Evolutionary conservation across 805 yeast species (phyloP).

Genomic region (Teunomyces kruisii): DNA sequence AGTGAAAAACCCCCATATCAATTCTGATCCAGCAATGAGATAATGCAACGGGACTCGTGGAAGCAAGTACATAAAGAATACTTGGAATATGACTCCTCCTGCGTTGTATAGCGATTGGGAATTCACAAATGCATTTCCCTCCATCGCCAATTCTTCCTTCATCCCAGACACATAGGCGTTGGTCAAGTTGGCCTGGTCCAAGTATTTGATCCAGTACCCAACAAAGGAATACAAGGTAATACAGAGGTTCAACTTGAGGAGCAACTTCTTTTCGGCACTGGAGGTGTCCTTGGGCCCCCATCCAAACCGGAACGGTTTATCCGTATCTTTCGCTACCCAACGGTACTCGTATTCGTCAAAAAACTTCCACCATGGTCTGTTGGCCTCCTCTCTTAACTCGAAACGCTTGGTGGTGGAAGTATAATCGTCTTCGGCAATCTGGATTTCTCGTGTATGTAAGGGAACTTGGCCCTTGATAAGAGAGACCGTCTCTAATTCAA

Average conservation of each 20-base stretch:
- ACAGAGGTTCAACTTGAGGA: slow-evolving; percentile 23
- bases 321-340: slow-evolving; percentile 8
- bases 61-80: slow-evolving; percentile 22
- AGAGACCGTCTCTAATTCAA: background rate
- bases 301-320: too few relatives aligned
- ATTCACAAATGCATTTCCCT: slow-evolving; percentile 20
- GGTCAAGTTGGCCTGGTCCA: slow-evolving; percentile 23
- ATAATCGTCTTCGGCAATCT: background rate
- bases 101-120: slow-evolving; percentile 21
- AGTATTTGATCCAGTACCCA: slow-evolving; percentile 26
- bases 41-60: slow-evolving; percentile 21
- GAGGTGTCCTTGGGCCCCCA: slow-evolving; percentile 22
- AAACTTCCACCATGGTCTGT: slow-evolving; percentile 49
- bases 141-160: slow-evolving; percentile 17
- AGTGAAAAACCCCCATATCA: slow-evolving; percentile 21
- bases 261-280: slow-evolving; percentile 21
- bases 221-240: slow-evolving; percentile 23
- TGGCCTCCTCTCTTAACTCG: slow-evolving; percentile 53
- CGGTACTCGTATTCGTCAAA: slow-evolving; percentile 39
- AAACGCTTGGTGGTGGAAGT: background rate
- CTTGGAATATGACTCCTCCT: slow-evolving; percentile 22
- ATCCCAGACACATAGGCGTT: slow-evolving; percentile 24
- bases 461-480: background rate
- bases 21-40: slow-evolving; percentile 18
- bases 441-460: background rate